Percentiles rank a stretch among this genome's conserved stretches.
phyloP scores from a whole-genome alignment of 164 flowering plant genomes.

The Cinnamomum chago region DNA sequence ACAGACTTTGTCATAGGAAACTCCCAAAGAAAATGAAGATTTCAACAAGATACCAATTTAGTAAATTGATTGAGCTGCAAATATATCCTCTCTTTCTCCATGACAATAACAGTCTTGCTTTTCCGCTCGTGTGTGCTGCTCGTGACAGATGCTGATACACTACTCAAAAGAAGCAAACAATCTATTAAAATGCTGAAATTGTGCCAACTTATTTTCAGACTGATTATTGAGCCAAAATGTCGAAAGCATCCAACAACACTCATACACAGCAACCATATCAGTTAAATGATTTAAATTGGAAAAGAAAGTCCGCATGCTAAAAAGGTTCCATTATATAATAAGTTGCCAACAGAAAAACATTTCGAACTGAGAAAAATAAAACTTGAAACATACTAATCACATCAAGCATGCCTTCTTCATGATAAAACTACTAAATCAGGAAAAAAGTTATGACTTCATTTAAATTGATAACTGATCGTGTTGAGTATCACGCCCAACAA shows the following conservation, averaged over 20 bases:
- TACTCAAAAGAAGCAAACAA: conserved; percentile 19
- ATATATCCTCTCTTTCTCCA: conserved; percentile 83
- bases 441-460: too few species aligned
- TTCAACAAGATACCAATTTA: neutral
- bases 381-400: too few species aligned
- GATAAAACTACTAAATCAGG: too few species aligned
- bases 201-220: neutral
- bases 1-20: neutral
- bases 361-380: too few species aligned
- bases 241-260: neutral
- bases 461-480: too few species aligned
- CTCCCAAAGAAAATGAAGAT: neutral
- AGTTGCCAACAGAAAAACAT: too few species aligned
- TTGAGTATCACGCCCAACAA: too few species aligned
- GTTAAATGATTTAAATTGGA: neutral
- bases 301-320: neutral
- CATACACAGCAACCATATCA: neutral
- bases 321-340: too few species aligned
- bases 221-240: neutral
- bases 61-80: conserved; percentile 56
- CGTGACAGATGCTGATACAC: conserved; percentile 83
- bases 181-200: neutral
- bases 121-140: conserved; percentile 74
- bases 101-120: conserved; percentile 69
- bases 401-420: too few species aligned